Percentiles rank a stretch among this genome's conserved stretches.
Evolutionary conservation across 495 filamentous ascomycete species (phyloP).

Genomic region (Penicillium malachiteum): DNA sequence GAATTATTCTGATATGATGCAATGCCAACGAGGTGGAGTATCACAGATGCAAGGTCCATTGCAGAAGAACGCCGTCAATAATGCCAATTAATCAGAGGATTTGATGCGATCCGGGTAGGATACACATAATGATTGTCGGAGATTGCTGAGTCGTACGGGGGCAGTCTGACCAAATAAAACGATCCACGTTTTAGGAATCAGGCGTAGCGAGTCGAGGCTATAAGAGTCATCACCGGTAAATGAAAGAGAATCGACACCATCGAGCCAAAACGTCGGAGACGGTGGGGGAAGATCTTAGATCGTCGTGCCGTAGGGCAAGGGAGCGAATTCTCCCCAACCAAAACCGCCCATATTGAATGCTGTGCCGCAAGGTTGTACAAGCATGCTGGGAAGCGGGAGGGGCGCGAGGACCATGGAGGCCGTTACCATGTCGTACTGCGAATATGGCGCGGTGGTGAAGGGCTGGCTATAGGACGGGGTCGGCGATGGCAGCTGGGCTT

Average conservation of each 20-base stretch:
- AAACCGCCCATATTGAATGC: constrained; percentile 52
- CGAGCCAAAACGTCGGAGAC: constrained; percentile 7
- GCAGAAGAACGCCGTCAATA: constrained; percentile 49
- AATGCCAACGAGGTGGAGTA: constrained; percentile 46
- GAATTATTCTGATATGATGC: constrained; percentile 42
- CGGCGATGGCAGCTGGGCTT: constrained; percentile 68
- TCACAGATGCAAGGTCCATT: constrained; percentile 42
- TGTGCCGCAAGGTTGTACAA: constrained; percentile 69
- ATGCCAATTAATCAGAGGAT: constrained; percentile 45
- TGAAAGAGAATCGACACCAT: constrained; percentile 14
- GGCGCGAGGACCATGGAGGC: constrained; percentile 60
- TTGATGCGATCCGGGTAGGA: constrained; percentile 19
- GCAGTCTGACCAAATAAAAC: not conserved
- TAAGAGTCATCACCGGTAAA: constrained; percentile 8
- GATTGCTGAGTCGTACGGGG: not conserved
- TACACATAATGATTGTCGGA: not conserved
- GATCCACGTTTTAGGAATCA: constrained; percentile 9
- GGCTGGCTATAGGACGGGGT: constrained; percentile 79
- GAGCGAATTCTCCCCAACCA: constrained; percentile 68
- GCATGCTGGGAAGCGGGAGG: constrained; percentile 86
- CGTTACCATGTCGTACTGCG: constrained; percentile 67
- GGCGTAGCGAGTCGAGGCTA: constrained; percentile 12
- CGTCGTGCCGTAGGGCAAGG: constrained; percentile 56
- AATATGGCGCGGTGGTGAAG: constrained; percentile 68
- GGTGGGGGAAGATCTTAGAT: constrained; percentile 38